These are phyloP conservation scores for Rhodamnia argentea DNA, from an alignment of 345 rosid species.

Conservation along the genomic window DNA sequence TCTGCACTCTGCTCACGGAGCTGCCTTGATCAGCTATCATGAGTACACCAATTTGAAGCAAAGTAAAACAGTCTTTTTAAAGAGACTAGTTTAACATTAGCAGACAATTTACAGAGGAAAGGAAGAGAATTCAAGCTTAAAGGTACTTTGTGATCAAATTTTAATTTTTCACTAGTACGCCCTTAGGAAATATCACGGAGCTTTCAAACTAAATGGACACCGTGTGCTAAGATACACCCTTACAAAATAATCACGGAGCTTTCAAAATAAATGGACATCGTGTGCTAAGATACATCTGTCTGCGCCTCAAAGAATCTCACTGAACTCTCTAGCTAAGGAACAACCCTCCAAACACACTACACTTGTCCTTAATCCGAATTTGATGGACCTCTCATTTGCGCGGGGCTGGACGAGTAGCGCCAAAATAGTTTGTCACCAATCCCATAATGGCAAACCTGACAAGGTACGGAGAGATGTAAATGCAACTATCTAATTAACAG, in stretches of 20 bases:
- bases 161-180: not conserved
- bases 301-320: not conserved
- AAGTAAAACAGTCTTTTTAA: not conserved
- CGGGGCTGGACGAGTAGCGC: constrained; percentile 62
- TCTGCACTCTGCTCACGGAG: not conserved
- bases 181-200: not conserved
- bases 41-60: not conserved
- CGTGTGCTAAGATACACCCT: not conserved
- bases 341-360: not conserved
- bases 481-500: not conserved
- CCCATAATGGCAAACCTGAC: constrained; percentile 99
- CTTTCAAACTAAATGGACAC: not conserved
- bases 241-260: not conserved
- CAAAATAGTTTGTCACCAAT: constrained; percentile 83
- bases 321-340: not conserved
- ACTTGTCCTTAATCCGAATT: not conserved
- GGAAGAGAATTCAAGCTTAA: not conserved
- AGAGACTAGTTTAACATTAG: not conserved
- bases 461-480: not conserved
- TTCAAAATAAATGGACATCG: not conserved
- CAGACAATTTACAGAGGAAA: not conserved
- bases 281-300: not conserved
- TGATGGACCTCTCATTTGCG: constrained; percentile 20
- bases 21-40: not conserved
- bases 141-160: not conserved